Evolutionary conservation across 768 basidiomycete species (phyloP).

Genomic region (Megacollybia marginata): DNA sequence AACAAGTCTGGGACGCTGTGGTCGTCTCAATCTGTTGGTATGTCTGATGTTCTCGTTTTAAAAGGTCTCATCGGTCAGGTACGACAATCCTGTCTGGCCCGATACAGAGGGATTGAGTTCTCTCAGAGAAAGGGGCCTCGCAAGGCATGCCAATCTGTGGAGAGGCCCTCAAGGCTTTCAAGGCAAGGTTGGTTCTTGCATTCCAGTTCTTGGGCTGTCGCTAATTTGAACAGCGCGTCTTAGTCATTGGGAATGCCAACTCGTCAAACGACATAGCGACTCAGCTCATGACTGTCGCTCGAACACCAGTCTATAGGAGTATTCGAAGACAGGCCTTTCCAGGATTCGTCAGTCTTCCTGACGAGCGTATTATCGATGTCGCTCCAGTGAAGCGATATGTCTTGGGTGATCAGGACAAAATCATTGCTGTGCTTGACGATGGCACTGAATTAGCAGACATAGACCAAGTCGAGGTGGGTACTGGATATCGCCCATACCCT

Average conservation of each 20-base stretch:
- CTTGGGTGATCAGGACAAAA: constrained; percentile 12
- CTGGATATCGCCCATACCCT: constrained; percentile 37
- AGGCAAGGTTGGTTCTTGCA: constrained; percentile 16
- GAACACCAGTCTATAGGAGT: constrained; percentile 37
- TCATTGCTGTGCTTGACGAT: constrained; percentile 29
- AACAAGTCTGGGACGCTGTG: constrained; percentile 42
- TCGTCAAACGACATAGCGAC: constrained; percentile 47
- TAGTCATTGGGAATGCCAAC: constrained; percentile 45
- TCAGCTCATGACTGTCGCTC: constrained; percentile 30
- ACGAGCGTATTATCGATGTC: constrained; percentile 34
- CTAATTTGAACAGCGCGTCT: constrained; percentile 25
- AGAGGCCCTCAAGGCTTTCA: constrained; percentile 29
- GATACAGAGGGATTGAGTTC: constrained; percentile 33
- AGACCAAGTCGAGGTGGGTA: constrained; percentile 37
- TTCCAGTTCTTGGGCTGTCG: too few relatives aligned
- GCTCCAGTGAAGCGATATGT: constrained; percentile 30
- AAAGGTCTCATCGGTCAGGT: constrained; percentile 4
- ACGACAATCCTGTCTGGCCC: constrained; percentile 39
- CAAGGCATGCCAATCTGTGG: constrained; percentile 37
- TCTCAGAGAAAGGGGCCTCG: constrained; percentile 22
- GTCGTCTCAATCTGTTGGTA: constrained; percentile 37
- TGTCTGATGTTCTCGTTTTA: constrained; percentile 1
- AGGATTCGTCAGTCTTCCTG: constrained; percentile 32
- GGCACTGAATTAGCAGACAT: constrained; percentile 30
- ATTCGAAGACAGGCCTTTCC: constrained; percentile 33